Base-by-base conservation (phyloP, 345 rosid species). In the Pugionium cornutum region DNA sequence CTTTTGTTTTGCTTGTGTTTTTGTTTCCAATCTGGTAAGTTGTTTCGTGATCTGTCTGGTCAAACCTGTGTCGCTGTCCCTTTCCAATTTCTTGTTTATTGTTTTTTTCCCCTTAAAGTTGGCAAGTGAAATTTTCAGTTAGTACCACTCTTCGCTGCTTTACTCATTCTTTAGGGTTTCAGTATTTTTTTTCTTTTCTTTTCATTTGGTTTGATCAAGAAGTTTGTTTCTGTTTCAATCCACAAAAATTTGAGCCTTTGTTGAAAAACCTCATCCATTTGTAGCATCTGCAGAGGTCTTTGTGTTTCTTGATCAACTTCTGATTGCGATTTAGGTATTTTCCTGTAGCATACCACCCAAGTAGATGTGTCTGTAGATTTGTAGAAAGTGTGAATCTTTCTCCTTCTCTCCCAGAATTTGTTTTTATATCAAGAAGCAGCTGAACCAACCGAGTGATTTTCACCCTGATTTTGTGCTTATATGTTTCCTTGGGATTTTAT, bases 61-160 rank as follows among this genome's bases (percentile, higher is more conserved):
- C 28, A 51, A 49, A 46, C 29, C 40, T 62, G 9, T 53, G 52
- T 31, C 33, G 7, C 18, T 39, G 30, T 41, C 37, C 9, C 31
- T n/a, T 45, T 39, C 36, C 67, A 46, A 36, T 64, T 56, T 71
- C 34, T 35, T 42, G 2, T 11, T 9, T 58, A 2, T 39, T 49
- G 26, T 0, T 31, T 48, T 40, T 49, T 39, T 26, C 9, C 6
- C 56, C 32, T 5, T 44, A 18, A 62, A 58, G 70, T 57, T 56
- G 3, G 45, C 76, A 72, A 44, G 43, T 66, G 67, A 52, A 36
- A 73, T 52, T 65, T 58, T 56, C 66, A 49, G 58, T 56, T 62
- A 3, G 37, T 64, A 39, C 50, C 10, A 34, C 31, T 70, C 32
- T 54, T 62, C 58, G 46, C 64, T 66, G 63, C 57, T 53, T 66